Base-by-base conservation (phyloP, 306 rosid genomes). In the Quercus mongolica region DNA sequence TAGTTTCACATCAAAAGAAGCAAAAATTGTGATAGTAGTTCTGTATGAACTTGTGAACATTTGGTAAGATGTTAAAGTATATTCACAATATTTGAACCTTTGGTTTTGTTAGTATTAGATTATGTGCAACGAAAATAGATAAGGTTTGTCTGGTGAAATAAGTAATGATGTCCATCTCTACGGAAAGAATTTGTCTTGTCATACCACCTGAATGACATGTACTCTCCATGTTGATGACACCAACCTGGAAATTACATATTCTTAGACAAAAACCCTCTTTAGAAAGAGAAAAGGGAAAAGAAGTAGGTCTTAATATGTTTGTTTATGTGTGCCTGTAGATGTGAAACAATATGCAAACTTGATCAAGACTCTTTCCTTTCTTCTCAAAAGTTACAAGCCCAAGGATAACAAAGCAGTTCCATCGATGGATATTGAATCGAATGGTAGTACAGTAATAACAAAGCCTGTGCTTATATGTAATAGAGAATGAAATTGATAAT, bases 291-390 rank as follows among this genome's bases (percentile, higher is more conserved):
- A 81, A 49, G 41, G 51, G 69, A 9, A 20, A 73, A 58, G 62
- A 35, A 55, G 19, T 15, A 17, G 49, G 49, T 30, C 49, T 30
- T 65, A 52, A 11, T 55, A 19, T 31, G 13, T 56, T 76, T 26
- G 35, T 31, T 31, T 31, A 31, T 56, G 62, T 75, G 75, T 81
- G 70, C 77, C 83, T 88, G 86, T 73, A 94, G 99, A 94, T 90
- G 99, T 94, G 83, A 94, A 92, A 82, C 97, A 91, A 82, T 94
- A 94, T 75, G 58, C 90, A 31, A 90, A 92, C 78, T 85, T 92
- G 92, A 87, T 92, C 76, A 89, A 91, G 81, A 90, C 95, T 35
- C 88, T 94, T 56, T 92, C 87, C 68, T 88, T 87, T 89, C 97
- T 92, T 80, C 97, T 94, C 84, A 88, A 86, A 71, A 75, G 84